phyloP scores from a whole-genome alignment of 2,329 filamentous ascomycete genomes.

The Diaporthe vaccinii region DNA sequence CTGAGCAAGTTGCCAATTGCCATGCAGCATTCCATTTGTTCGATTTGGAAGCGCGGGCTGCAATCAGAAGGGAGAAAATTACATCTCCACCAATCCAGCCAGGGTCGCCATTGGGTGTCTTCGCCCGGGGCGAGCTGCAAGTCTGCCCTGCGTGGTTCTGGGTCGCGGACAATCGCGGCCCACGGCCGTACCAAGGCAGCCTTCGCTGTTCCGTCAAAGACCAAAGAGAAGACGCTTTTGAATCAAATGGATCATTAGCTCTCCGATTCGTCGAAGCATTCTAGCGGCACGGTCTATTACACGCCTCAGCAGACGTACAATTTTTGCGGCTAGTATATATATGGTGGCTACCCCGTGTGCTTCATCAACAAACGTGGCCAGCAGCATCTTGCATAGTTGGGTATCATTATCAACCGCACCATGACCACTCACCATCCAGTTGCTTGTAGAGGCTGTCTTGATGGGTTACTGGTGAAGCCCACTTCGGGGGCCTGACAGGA shows the following conservation, averaged over 20 bases:
- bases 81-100: neutral
- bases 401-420: no score
- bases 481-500: neutral
- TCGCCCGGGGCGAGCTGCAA: neutral
- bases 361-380: neutral
- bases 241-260: neutral
- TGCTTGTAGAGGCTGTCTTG: neutral
- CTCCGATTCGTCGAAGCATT: slow-evolving; percentile 9
- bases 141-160: slow-evolving; percentile 1
- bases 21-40: neutral
- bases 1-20: neutral
- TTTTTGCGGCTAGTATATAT: neutral
- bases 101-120: neutral
- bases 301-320: neutral
- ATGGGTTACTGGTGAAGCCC: neutral
- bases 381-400: neutral
- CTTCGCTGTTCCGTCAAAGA: neutral
- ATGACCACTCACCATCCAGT: neutral
- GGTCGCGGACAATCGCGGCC: neutral
- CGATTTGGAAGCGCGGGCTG: neutral
- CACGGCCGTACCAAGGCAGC: neutral
- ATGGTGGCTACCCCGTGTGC: neutral
- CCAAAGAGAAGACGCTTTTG: neutral
- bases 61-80: neutral
- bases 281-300: neutral